phyloP scores from a whole-genome alignment of 1,284 basidiomycete species.

The Thelephora terrestris region DNA sequence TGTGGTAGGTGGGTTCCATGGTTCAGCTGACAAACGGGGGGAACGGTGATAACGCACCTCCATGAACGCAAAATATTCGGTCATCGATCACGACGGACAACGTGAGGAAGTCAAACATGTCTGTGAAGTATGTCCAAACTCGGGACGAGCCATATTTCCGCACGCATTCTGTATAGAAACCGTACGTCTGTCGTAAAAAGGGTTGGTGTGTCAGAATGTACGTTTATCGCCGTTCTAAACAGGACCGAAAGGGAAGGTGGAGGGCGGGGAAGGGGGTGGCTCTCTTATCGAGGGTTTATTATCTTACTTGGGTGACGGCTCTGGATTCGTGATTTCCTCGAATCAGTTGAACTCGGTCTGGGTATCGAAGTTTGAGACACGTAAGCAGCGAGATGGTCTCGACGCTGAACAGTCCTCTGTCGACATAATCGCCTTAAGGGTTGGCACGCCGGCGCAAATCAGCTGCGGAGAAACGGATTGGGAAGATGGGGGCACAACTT shows the following conservation, averaged over 20 bases:
- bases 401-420: constrained; percentile 94
- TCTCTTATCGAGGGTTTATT: constrained; percentile 2
- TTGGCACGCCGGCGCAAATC: constrained; percentile 7
- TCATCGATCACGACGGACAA: constrained; percentile 98
- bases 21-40: constrained; percentile 2
- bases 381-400: constrained; percentile 97
- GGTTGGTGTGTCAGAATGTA: not conserved
- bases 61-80: constrained; percentile 98
- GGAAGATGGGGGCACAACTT: constrained; percentile 21
- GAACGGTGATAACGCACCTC: constrained; percentile 44
- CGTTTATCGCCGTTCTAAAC: not conserved
- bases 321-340: constrained; percentile 97
- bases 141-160: constrained; percentile 94
- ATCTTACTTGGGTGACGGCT: constrained; percentile 93
- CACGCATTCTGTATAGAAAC: constrained; percentile 98
- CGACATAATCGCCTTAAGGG: constrained; percentile 87
- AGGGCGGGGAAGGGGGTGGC: no score
- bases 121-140: constrained; percentile 99
- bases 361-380: constrained; percentile 95
- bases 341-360: constrained; percentile 94
- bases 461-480: constrained; percentile 4
- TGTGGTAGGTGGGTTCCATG: not conserved
- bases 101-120: constrained; percentile 99
- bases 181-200: constrained; percentile 71
- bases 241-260: not conserved